Percentiles rank a stretch among this genome's conserved stretches.
These are phyloP conservation scores for Artomyces pyxidatus DNA, from an alignment of 768 basidiomycete species.

Conservation along the genomic window DNA sequence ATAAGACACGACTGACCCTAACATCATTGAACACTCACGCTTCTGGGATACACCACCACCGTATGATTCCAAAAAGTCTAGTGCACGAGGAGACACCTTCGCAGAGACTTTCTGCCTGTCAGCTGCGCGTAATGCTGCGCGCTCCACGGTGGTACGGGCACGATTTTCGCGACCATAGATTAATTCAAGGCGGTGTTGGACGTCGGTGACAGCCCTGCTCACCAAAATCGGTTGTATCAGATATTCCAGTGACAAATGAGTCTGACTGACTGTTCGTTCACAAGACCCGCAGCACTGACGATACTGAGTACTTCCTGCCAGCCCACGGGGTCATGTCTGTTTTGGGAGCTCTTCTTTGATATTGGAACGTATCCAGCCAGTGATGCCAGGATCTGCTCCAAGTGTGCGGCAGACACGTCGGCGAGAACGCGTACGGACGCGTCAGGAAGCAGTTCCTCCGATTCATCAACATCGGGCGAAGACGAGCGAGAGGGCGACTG, in stretches of 20 bases:
- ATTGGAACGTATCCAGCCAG: conserved; percentile 49
- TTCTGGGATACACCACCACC: background rate
- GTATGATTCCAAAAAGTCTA: background rate
- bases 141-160: background rate
- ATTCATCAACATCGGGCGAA: conserved; percentile 15
- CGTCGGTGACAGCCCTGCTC: conserved; percentile 6
- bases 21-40: background rate
- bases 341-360: conserved; percentile 52
- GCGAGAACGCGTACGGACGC: conserved; percentile 32
- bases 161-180: conserved; percentile 8
- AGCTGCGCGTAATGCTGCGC: background rate
- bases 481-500: conserved; percentile 7
- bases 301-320: conserved; percentile 60
- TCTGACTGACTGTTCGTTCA: conserved; percentile 20
- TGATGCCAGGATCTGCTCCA: conserved; percentile 45
- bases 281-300: conserved; percentile 33
- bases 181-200: conserved; percentile 7
- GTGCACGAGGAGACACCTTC: background rate
- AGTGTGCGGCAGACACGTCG: conserved; percentile 32
- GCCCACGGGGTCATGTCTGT: conserved; percentile 49
- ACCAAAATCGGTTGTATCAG: background rate
- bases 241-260: background rate
- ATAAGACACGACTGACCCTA: background rate
- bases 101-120: background rate
- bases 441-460: conserved; percentile 24